Evolutionary conservation across 768 basidiomycete species (phyloP).

Genomic region (Boletus reticulatus): DNA sequence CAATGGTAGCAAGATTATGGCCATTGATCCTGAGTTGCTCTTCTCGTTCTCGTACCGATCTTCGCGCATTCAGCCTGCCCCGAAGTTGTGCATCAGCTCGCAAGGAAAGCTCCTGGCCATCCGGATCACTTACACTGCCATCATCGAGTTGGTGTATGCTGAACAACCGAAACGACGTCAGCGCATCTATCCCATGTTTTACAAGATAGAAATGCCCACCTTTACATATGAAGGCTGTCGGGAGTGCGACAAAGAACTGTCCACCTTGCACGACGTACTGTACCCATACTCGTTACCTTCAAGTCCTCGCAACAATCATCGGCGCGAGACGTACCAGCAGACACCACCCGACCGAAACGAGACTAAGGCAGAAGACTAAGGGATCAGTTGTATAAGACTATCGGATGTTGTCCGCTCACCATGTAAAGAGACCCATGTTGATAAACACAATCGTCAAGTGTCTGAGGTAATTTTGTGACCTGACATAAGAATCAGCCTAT

Average conservation of each 20-base stretch:
- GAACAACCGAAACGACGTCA: neutral
- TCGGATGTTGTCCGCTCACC: neutral
- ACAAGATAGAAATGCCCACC: neutral
- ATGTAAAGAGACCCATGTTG: conserved; percentile 16
- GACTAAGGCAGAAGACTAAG: neutral
- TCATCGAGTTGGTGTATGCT: conserved; percentile 15
- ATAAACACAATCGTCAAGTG: conserved; percentile 14
- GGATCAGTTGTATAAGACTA: neutral
- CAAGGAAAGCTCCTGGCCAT: neutral
- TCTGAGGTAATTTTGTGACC: conserved; percentile 7
- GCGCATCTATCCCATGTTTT: neutral
- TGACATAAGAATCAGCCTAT: neutral
- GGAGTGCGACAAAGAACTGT: neutral
- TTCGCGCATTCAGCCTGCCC: conserved; percentile 14
- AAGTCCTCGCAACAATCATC: neutral
- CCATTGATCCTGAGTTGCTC: neutral
- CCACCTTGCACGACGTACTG: neutral
- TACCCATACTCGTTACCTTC: neutral
- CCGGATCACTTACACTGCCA: conserved; percentile 7
- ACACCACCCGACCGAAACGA: conserved; percentile 8
- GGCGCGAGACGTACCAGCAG: neutral
- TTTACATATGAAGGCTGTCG: conserved; percentile 4
- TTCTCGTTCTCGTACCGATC: conserved; percentile 1
- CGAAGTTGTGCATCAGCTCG: neutral
- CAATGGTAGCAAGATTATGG: neutral